Base-by-base conservation (phyloP, 2,329 filamentous ascomycete species). In the Ambrosiella cleistominuta region DNA sequence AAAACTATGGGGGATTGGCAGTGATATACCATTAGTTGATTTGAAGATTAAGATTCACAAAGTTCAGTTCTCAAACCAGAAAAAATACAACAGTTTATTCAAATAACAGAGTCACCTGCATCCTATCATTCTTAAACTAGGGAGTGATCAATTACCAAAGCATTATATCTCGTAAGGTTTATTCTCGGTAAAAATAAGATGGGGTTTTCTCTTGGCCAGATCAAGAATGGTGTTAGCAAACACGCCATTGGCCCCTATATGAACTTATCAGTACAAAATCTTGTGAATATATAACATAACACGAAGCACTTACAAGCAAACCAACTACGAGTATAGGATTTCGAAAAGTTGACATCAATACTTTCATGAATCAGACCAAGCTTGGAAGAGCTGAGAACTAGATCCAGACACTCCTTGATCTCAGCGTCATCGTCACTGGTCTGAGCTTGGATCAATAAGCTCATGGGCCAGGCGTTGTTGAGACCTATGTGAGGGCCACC, bases 391-490 rank as follows among this genome's bases (percentile, higher is more conserved):
- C 81, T 76, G 61, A 93, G 81, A 44, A 98, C 93, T 38, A 84
- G 69, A 7, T 81, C 73, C 35, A 98, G 70, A 62, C 85, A 86
- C 54, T 79, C 75, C 61, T 70, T 73, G 62, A 98, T 97, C 71
- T 98, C 93, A 0, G 76, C 74, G 61, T 95, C 90, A 59, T 90
- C 76, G 55, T 91, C 78, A 5, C 83, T 85, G 0, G 93, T 98
- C 77, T 93, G 88, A 2, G 88, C 88, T 70, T 96, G 90, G 17
- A 96, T 80, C 7, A 98, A 75, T 62, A 96, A 73, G 67, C 87
- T 93, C 89, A 98, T 97, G 0, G 93, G 93, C 93, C 93, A 98
- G 7, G 91, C 93, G 63, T 95, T 87, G 64, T 80, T 74, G n/a
- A 95, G 72, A 0, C 93, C 93, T 63, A 96, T 85, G 66, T 82